Base-by-base conservation (phyloP, 2,329 filamentous ascomycete species). In the Ophiostoma novo-ulmi region DNA sequence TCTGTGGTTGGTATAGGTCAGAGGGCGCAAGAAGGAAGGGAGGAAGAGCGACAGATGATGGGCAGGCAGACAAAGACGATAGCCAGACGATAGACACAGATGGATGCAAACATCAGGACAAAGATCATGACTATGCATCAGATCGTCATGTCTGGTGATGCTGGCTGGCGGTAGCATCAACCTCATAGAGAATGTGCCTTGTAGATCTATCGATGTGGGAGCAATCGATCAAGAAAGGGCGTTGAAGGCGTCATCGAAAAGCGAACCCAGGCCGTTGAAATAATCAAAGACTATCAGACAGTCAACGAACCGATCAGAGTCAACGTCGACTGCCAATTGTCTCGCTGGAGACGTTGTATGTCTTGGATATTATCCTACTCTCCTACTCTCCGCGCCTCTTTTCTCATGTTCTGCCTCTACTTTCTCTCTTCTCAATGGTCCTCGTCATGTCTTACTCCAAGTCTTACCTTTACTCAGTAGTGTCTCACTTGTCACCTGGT, bases 361-460 rank as follows among this genome's bases (percentile, higher is more conserved):
- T 58, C 52, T 58, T 58, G 52, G 52, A 58, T 58, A 58, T 26
- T 58, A 8, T 58, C 52, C 52, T 58, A 58, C 52, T 58, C 52
- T 58, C 52, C 52, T 58, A 58, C 52, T 58, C 52, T 58, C 52
- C 17, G 44, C 17, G 17, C n/a, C 17, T 7, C 17, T 31, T 31
- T 31, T 31, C 31, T 20, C 17, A 17, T 14, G 14, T 5, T 48
- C 5, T n/a, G 41, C 13, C 44, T 20, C 2, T 20, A 20, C 7
- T 7, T 8, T 7, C 0, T 6, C 44, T 7, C 7, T 20, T 13
- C 17, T 5, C 41, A 1, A 5, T 26, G 22, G 4, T 26, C n/a
- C 52, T 63, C 58, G 26, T 35, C 58, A 5, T 63, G 58, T 63
- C 58, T 63, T 35, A 35, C 22, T 63, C 55, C n/a, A 10, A 10